Conservation (phyloP, 2,329 filamentous ascomycete genomes). For the Sclerotiophoma versabilis region DNA sequence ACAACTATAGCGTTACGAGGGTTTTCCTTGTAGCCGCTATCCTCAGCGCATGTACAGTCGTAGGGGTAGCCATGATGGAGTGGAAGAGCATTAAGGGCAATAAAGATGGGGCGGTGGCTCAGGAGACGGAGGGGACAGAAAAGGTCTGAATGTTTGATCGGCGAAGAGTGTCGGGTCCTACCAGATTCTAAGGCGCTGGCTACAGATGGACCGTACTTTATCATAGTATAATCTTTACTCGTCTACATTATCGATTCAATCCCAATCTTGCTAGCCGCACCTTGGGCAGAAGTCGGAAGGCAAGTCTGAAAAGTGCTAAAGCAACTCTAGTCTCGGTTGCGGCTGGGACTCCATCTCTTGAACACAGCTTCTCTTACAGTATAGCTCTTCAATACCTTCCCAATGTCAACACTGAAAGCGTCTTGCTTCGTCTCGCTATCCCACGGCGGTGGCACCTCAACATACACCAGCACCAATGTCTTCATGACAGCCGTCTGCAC, state of each 20-base stretch:
- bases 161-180: too few relatives aligned
- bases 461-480: conserved; percentile 86
- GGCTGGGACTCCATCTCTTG: conserved; percentile 83
- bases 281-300: too few relatives aligned
- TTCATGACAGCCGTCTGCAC: conserved; percentile 91
- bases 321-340: conserved; percentile 66
- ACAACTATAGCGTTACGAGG: conserved; percentile 65
- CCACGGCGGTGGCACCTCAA: conserved; percentile 80
- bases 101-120: conserved; percentile 14
- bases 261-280: background rate
- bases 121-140: background rate
- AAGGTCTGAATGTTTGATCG: background rate
- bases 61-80: conserved; percentile 64
- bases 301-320: too few relatives aligned
- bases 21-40: conserved; percentile 67
- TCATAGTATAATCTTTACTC: background rate
- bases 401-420: conserved; percentile 61
- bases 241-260: too few relatives aligned
- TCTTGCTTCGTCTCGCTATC: conserved; percentile 52
- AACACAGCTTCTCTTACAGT: conserved; percentile 81
- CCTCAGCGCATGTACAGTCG: conserved; percentile 59
- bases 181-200: background rate
- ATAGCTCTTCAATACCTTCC: conserved; percentile 71
- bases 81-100: conserved; percentile 67
- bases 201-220: background rate